These are phyloP conservation scores for Hysterangium stoloniferum DNA, from an alignment of 768 basidiomycete species.

Conservation along the genomic window DNA sequence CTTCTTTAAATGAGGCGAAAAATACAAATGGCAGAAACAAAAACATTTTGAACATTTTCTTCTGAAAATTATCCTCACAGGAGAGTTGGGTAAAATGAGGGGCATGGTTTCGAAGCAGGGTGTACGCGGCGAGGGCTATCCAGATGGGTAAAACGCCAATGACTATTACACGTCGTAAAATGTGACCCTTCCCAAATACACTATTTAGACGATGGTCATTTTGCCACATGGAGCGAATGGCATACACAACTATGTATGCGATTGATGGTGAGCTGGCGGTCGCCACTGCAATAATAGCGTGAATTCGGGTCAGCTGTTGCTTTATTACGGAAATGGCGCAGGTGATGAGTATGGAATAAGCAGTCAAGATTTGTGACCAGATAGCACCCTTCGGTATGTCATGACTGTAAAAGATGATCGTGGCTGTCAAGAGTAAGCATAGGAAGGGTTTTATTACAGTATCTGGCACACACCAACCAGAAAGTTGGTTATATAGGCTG, in stretches of 20 bases:
- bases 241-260: too few species aligned
- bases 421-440: neutral
- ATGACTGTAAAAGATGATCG: neutral
- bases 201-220: neutral
- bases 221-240: neutral
- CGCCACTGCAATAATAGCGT: neutral
- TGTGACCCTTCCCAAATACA: neutral
- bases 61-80: neutral
- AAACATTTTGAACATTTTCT: neutral
- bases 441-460: neutral
- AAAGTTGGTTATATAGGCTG: neutral
- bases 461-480: neutral
- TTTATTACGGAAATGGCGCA: neutral
- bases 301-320: neutral
- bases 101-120: neutral
- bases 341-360: neutral
- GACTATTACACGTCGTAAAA: neutral
- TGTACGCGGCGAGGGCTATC: neutral
- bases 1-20: neutral
- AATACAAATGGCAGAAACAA: neutral
- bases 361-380: neutral
- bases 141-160: neutral
- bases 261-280: neutral
- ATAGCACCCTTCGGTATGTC: neutral
- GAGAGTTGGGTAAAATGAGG: neutral